Evolutionary conservation across 306 rosid species (phyloP), one percentile per base, ranked within the genome.

Genomic region (Cajanus cajan): DNA sequence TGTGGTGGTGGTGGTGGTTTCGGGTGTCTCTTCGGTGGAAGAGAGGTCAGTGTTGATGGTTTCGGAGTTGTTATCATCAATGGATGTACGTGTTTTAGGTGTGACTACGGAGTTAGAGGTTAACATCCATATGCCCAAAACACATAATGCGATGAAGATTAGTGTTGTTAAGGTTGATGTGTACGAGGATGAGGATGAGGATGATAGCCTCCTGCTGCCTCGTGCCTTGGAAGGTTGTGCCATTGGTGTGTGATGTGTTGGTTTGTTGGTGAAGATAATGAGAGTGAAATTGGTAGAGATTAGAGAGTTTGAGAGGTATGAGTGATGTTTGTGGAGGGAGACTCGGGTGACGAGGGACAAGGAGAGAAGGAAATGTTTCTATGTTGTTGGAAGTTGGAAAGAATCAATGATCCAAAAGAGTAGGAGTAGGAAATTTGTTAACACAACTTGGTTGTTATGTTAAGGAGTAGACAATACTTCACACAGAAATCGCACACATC

Each of bases 101-200:
- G 90, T 67, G 34, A 76, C 64, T 2, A 75, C 79, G 4, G 88
- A 78, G 83, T 78, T 85, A 21, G 91, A 84, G 62, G 85, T 86
- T 69, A 93, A 71, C 88, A 93, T 85, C 96, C 98, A 91, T 16
- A 91, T 34, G n/a, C 87, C 91, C 0, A 91, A 73, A 74, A 91
- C 91, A 45, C 96, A 91, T 5, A 91, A 37, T 19, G 90, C 91
- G 7, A 90, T 48, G 70, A 89, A 88, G 50, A 90, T 79, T 24
- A 85, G 41, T 0, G 88, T 87, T 4, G 94, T 89, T 5, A 88
- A 36, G 41, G 94, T 89, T 8, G 96, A 89, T 37, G 89, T 48
- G 45, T 87, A 84, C 1, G 98, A 88, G 11, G 85, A 21, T 12
- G 97, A 87, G 31, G 97, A 87, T 39, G 89, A 85, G 0, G 92